These are phyloP conservation scores for Eutrema heterophyllum DNA, from an alignment of 345 rosid species.

Conservation along the genomic window DNA sequence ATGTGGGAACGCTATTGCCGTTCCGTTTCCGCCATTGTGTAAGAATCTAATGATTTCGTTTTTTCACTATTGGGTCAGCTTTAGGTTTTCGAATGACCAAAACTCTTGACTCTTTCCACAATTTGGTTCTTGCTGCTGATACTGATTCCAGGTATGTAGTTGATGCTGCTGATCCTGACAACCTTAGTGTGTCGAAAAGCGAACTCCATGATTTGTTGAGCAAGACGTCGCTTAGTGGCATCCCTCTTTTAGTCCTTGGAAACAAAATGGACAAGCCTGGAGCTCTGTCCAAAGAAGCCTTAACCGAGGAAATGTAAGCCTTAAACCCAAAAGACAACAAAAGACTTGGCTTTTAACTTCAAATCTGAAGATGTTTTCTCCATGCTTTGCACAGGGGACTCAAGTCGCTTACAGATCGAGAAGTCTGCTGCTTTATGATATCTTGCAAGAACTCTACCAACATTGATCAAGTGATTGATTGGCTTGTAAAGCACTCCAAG, in stretches of 20 bases:
- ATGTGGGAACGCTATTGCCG: constrained; percentile 98
- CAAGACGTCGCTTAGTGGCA: constrained; percentile 74
- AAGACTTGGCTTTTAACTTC: background rate
- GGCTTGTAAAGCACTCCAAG: constrained; percentile 94
- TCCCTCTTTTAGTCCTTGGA: constrained; percentile 81
- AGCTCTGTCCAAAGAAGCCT: constrained; percentile 74
- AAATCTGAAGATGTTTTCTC: background rate
- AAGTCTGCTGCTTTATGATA: constrained; percentile 92
- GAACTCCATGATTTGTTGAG: constrained; percentile 84
- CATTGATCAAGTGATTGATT: constrained; percentile 80
- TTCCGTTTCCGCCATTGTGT: constrained; percentile 89
- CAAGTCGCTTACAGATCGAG: constrained; percentile 64
- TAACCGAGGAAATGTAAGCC: constrained; percentile 80
- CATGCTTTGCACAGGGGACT: constrained; percentile 53
- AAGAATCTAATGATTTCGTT: constrained; percentile 16
- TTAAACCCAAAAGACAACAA: background rate
- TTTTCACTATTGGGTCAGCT: background rate
- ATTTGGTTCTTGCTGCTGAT: background rate
- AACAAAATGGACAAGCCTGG: constrained; percentile 91
- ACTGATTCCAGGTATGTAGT: constrained; percentile 59
- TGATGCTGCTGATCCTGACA: constrained; percentile 89
- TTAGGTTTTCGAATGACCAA: background rate
- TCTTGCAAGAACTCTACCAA: constrained; percentile 93
- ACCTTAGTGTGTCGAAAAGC: constrained; percentile 67
- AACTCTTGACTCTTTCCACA: background rate